Base-by-base conservation (phyloP, 345 rosid genomes). In the Psidium guajava region DNA sequence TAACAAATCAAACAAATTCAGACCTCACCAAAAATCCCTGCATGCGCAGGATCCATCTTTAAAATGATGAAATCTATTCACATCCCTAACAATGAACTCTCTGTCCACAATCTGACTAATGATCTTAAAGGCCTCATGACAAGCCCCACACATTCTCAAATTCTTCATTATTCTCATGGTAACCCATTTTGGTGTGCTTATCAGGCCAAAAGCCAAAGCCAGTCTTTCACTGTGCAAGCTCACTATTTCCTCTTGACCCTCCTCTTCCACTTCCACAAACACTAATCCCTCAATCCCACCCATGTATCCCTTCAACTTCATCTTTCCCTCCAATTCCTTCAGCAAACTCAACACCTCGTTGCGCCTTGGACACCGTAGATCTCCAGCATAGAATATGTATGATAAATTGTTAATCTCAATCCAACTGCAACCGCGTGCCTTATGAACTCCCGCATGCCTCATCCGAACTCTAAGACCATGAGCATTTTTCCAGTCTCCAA, bases 361-460 rank as follows among this genome's bases (percentile, higher is more conserved):
- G 59, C 88, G 89, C 74, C 89, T 89, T 36, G 90, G 91, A 50
- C 89, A 88, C 1, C 89, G 89, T 44, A 90, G 32, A 84, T 94
- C 90, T 32, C 98, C 96, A 7, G 93, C 94, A 40, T 92, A 90
- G 86, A 96, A 94, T 49, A 87, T 87, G 3, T 90, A 92, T 1
- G 90, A 88, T 14, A 86, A 84, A 44, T 90, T 92, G 85, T 86
- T 92, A 44, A 90, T 88, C 90, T 96, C 97, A 25, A 96, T 83
- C 98, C 99, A 95, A 86, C 97, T 94, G 90, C 95, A 92, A 22
- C 97, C 99, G 2, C 95, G 93, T 87, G 92, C 94, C 90, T 95
- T 95, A 87, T 77, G 69, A 84, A 93, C 88, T 47, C 97, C 97
- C 21, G 82, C 83, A n/a, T 54, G 88, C 61, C 90, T 95, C 98